Evolutionary conservation across 306 rosid species (phyloP).

Genomic region (Pyrus communis): DNA sequence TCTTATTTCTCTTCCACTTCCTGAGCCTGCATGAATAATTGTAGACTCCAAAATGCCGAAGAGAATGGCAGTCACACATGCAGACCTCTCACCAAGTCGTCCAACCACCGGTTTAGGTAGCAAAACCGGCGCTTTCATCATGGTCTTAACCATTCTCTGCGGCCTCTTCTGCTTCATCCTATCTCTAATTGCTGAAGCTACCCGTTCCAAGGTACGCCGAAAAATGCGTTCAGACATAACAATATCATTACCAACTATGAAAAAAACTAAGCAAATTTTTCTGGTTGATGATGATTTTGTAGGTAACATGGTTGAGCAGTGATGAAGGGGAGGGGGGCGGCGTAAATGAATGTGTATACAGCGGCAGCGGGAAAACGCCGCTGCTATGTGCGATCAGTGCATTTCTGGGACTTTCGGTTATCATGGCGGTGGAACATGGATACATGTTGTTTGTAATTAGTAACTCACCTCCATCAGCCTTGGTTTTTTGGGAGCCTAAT

Average conservation of each 20-base stretch:
- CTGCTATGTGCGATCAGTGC: constrained; percentile 62
- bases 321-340: constrained; percentile 24
- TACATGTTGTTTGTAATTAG: constrained; percentile 65
- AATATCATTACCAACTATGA: background rate
- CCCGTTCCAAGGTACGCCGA: constrained; percentile 68
- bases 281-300: constrained; percentile 12
- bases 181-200: constrained; percentile 80
- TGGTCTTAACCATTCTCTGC: constrained; percentile 51
- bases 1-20: background rate
- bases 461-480: constrained; percentile 56
- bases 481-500: constrained; percentile 48
- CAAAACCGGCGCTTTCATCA: constrained; percentile 57
- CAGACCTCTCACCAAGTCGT: constrained; percentile 71
- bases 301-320: constrained; percentile 51
- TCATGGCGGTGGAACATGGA: constrained; percentile 53
- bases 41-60: constrained; percentile 19
- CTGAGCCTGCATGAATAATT: constrained; percentile 1
- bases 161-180: constrained; percentile 78
- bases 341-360: constrained; percentile 57
- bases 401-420: constrained; percentile 67
- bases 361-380: constrained; percentile 71
- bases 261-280: background rate
- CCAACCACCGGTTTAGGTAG: constrained; percentile 48
- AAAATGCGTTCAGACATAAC: background rate
- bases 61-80: constrained; percentile 75